Base-by-base conservation (phyloP, 2,329 filamentous ascomycete genomes). In the Alternaria triticimaculans region DNA sequence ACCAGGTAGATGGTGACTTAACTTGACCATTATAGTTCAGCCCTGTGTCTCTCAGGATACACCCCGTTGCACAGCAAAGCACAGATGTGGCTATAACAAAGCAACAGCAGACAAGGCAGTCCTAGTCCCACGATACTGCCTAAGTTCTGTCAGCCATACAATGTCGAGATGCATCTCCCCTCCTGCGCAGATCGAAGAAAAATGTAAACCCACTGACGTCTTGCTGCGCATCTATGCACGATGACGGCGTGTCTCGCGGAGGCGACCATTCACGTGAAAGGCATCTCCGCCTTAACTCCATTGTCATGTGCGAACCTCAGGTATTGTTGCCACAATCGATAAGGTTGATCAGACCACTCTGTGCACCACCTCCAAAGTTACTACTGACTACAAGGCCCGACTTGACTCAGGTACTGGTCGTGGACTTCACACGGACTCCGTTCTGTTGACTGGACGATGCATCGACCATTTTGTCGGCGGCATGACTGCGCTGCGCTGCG, bases 251-350 rank as follows among this genome's bases (percentile, higher is more conserved):
- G 49, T 33, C 59, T 64, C 55, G 50, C 44, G 37, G 43, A 43
- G 46, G 45, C 55, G 58, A 51, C 57, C 60, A 68, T 66, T 69
- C 66, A 69, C 67, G 58, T 72, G 60, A 53, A 58, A 59, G 56
- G 15, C 63, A 63, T 44, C 58, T 69, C 72, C 69, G 73, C 20
- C 68, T 72, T 75, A 75, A 72, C 33, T 73, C 70, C 72, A 66
- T 21, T 50, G 62, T 72, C 68, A 71, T 49, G 58, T 66, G 65
- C 65, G 18, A 56, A 66, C 65, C 67, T 69, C 66, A 68, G 21
- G 55, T 58, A 44, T 50, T 41, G 63, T 59, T 44, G 28, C 58
- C 55, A 61, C 65, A 66, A 73, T 72, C 70, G 67, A 73, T 69
- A 69, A 66, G 59, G 37, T 48, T 15, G 48, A 28, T 59, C 43